Evolutionary conservation across 2,329 filamentous ascomycete species (phyloP).

Genomic region (Trichoderma atroviride): DNA sequence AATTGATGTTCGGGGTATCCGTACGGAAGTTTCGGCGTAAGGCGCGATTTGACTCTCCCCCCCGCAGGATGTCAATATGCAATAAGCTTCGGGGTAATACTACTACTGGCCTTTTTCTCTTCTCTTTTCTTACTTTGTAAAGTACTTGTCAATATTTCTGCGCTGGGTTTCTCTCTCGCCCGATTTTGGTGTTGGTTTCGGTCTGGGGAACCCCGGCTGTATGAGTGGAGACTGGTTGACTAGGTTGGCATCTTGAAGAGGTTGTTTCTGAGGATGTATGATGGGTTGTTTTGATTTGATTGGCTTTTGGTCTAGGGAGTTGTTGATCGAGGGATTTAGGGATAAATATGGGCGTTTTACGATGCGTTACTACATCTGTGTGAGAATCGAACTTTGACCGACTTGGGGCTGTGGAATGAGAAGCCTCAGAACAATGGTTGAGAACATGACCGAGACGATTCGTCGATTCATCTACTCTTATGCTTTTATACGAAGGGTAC

Average conservation of each 20-base stretch:
- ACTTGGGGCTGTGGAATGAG: background rate
- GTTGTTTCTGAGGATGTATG: background rate
- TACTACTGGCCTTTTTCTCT: background rate
- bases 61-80: background rate
- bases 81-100: background rate
- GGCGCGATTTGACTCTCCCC: background rate
- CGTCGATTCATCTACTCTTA: background rate
- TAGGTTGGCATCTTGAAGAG: background rate
- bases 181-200: background rate
- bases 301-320: background rate
- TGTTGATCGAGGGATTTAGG: background rate
- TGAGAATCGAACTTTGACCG: background rate
- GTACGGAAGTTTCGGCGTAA: background rate
- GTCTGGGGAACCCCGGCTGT: conserved; percentile 11
- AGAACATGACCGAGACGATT: background rate
- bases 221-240: background rate
- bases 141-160: no score
- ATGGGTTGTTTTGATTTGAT: background rate
- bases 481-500: background rate
- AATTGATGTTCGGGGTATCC: background rate
- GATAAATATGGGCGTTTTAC: background rate
- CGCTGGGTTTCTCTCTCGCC: background rate
- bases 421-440: background rate
- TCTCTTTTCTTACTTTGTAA: background rate
- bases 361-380: background rate